Evolutionary conservation across 129 eudicot genomes (phyloP).

Genomic region (Flaveria robusta): DNA sequence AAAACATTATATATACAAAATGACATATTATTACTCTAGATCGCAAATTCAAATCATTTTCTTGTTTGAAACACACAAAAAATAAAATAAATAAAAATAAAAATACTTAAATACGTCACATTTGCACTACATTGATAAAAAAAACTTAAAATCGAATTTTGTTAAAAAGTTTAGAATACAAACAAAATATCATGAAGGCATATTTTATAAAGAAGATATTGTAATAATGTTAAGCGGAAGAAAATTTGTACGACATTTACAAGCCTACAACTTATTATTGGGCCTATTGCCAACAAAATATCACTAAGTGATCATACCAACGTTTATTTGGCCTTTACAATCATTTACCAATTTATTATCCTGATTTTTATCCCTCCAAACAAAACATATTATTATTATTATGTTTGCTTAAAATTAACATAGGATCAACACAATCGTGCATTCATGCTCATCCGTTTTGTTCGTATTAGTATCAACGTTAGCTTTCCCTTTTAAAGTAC

Average conservation of each 20-base stretch:
- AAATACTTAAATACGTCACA: no score
- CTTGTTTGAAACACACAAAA: no score
- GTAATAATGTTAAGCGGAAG: background rate
- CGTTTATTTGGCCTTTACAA: background rate
- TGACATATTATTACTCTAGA: no score
- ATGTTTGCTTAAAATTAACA: background rate
- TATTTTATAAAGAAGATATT: slow-evolving; percentile 5
- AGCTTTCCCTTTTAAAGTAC: no score
- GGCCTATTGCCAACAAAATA: slow-evolving; percentile 10
- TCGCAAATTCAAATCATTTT: no score
- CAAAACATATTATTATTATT: background rate
- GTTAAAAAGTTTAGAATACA: slow-evolving; percentile 4
- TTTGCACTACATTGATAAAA: background rate
- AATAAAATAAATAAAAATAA: no score
- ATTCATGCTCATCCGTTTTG: background rate
- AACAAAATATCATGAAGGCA: slow-evolving; percentile 7
- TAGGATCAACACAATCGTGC: background rate
- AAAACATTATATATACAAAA: no score
- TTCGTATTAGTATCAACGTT: background rate
- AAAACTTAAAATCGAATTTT: background rate
- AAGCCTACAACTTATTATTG: slow-evolving; percentile 4
- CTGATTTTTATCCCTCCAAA: background rate
- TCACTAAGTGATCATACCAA: background rate
- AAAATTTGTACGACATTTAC: background rate
- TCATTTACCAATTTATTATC: background rate